These are phyloP conservation scores for Pseudogymnoascus sp. DNA, from an alignment of 2,329 filamentous ascomycete genomes.

Conservation along the genomic window DNA sequence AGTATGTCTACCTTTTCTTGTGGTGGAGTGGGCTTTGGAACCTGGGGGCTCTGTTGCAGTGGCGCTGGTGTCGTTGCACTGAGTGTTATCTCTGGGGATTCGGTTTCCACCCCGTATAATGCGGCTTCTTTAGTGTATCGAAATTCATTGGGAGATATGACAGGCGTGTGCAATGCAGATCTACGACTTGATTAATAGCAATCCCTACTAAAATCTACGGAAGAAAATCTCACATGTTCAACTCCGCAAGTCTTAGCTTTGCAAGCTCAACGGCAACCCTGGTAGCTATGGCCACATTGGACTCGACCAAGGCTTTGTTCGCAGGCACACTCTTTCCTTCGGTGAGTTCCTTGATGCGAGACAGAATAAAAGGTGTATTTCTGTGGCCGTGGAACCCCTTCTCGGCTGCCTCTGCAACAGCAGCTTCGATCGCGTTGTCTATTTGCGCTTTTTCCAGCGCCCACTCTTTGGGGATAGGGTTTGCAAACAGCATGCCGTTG, in stretches of 20 bases:
- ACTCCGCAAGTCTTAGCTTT: constrained; percentile 39
- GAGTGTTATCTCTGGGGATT: neutral
- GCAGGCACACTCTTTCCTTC: constrained; percentile 52
- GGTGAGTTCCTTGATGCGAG: constrained; percentile 60
- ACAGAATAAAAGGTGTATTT: constrained; percentile 61
- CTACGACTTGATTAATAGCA: constrained; percentile 10
- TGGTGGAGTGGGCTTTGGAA: neutral
- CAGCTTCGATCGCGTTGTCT: constrained; percentile 46
- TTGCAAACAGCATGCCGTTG: constrained; percentile 72
- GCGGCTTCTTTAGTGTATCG: constrained; percentile 7
- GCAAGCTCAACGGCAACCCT: constrained; percentile 54
- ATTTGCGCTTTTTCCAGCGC: constrained; percentile 53
- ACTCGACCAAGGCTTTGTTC: constrained; percentile 56
- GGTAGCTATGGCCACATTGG: constrained; percentile 57
- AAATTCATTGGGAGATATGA: constrained; percentile 1
- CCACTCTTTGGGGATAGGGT: constrained; percentile 56
- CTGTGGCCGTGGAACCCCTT: constrained; percentile 52
- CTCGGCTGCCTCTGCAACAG: constrained; percentile 43
- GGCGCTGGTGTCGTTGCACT: neutral
- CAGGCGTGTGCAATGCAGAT: constrained; percentile 4
- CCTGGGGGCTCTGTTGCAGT: neutral
- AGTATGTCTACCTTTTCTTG: constrained; percentile 51
- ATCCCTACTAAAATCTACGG: constrained; percentile 15
- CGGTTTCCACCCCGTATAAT: neutral
- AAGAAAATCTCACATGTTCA: constrained; percentile 32